These are phyloP conservation scores for Pelargonium fulgidum DNA, from an alignment of 441 rosid species.

Conservation along the genomic window DNA sequence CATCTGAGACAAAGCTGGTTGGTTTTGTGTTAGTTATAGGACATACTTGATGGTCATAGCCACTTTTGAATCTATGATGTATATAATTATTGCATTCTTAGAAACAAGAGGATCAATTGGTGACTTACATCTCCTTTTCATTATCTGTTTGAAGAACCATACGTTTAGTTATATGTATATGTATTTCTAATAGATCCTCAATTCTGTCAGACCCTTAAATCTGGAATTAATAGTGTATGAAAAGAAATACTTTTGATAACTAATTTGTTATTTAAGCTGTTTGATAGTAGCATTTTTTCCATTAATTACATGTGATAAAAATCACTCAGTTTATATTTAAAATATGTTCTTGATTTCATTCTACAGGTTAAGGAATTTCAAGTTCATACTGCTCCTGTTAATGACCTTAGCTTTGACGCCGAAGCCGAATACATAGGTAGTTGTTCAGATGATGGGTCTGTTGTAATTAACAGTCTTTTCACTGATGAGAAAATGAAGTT, in stretches of 20 bases:
- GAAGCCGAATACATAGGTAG: conserved; percentile 96
- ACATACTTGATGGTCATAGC: background rate
- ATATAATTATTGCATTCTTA: background rate
- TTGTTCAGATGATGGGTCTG: conserved; percentile 98
- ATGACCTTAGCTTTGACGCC: conserved; percentile 85
- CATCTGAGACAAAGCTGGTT: background rate
- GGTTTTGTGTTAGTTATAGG: background rate
- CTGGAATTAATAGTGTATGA: background rate
- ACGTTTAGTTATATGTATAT: background rate
- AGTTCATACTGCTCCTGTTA: conserved; percentile 78
- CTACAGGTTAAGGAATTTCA: conserved; percentile 75
- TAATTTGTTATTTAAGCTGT: background rate
- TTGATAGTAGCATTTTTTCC: background rate
- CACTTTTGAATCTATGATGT: background rate
- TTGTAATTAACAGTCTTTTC: conserved; percentile 84
- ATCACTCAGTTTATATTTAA: conserved; percentile 14
- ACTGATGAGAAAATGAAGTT: conserved; percentile 85
- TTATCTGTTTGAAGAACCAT: background rate
- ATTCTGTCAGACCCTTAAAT: background rate
- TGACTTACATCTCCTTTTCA: background rate
- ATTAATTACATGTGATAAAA: background rate
- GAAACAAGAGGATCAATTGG: background rate
- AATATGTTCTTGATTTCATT: conserved; percentile 12
- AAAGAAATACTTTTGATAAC: background rate
- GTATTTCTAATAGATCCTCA: background rate